Conservation (phyloP, 768 basidiomycete species). For the Naganishia friedmannii region DNA sequence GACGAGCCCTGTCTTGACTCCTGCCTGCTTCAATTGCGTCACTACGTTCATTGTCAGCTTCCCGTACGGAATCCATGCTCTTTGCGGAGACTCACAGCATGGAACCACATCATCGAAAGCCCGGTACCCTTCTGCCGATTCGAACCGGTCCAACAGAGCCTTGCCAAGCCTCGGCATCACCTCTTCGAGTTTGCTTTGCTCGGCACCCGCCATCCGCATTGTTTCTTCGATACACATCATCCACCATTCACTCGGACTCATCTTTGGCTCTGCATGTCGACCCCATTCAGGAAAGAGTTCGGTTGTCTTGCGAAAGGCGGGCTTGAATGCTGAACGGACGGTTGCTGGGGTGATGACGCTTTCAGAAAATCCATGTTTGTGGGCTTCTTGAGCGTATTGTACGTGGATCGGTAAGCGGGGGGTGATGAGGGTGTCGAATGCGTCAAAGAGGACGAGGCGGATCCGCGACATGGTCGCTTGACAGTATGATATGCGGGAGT, state of each 20-base stretch:
- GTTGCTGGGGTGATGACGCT: slow-evolving; percentile 34
- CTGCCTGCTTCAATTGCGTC: slow-evolving; percentile 33
- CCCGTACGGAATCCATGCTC: neutral
- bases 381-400: slow-evolving; percentile 50
- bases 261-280: slow-evolving; percentile 35
- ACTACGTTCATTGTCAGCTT: slow-evolving; percentile 33
- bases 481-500: no score
- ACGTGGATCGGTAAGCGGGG: slow-evolving; percentile 47
- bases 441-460: slow-evolving; percentile 48
- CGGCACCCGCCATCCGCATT: slow-evolving; percentile 40
- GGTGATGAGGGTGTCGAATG: slow-evolving; percentile 50
- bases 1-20: slow-evolving; percentile 40
- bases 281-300: slow-evolving; percentile 43
- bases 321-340: slow-evolving; percentile 42
- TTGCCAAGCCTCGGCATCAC: slow-evolving; percentile 36
- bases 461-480: slow-evolving; percentile 32
- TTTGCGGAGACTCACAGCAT: slow-evolving; percentile 35
- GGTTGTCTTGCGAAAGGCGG: slow-evolving; percentile 43
- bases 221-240: slow-evolving; percentile 41
- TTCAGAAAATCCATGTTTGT: slow-evolving; percentile 34
- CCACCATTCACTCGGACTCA: slow-evolving; percentile 48
- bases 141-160: slow-evolving; percentile 43
- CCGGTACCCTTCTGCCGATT: slow-evolving; percentile 42
- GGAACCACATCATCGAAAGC: slow-evolving; percentile 43
- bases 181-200: slow-evolving; percentile 33